A percentile compares a stretch with the other conserved stretches of the same genome.
Conservation (phyloP, 306 rosid genomes). For the Cucurbita ficifolia region DNA sequence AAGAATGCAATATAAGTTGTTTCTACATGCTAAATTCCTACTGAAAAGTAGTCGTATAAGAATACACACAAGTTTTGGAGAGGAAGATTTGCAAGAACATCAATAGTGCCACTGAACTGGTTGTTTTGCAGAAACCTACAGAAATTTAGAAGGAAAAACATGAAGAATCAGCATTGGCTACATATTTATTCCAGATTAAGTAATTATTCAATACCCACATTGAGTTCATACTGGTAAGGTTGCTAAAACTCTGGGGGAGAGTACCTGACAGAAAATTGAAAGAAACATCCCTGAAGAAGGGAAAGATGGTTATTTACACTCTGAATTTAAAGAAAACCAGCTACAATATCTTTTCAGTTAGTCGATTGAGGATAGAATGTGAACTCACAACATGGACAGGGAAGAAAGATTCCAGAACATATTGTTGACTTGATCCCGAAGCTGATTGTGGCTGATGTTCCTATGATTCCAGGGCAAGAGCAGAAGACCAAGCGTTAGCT, state of each 20-base stretch:
- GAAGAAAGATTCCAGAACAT: slow-evolving; percentile 47
- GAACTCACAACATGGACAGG: slow-evolving; percentile 64
- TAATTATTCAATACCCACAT: slow-evolving; percentile 35
- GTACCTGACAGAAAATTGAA: slow-evolving; percentile 56
- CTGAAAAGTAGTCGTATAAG: slow-evolving; percentile 10
- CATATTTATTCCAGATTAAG: not conserved
- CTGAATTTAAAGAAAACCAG: not conserved
- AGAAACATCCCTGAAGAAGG: slow-evolving; percentile 41
- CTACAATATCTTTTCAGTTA: not conserved
- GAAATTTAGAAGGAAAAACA: slow-evolving; percentile 10
- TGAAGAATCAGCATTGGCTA: slow-evolving; percentile 13
- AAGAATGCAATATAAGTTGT: not conserved
- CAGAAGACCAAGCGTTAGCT: slow-evolving; percentile 5
- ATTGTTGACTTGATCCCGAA: slow-evolving; percentile 41
- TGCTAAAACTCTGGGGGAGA: slow-evolving; percentile 76
- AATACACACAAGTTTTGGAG: slow-evolving; percentile 53
- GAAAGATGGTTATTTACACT: not conserved
- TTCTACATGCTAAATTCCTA: slow-evolving; percentile 4
- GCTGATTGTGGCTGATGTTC: slow-evolving; percentile 77
- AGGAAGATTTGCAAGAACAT: slow-evolving; percentile 75
- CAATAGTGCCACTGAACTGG: slow-evolving; percentile 71
- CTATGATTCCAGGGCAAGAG: slow-evolving; percentile 26
- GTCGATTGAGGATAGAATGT: slow-evolving; percentile 10
- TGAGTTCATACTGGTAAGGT: slow-evolving; percentile 49
- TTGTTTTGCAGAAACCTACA: slow-evolving; percentile 75